These are phyloP conservation scores for Ilyonectria destructans DNA, from an alignment of 2,329 filamentous ascomycete genomes.

Conservation along the genomic window DNA sequence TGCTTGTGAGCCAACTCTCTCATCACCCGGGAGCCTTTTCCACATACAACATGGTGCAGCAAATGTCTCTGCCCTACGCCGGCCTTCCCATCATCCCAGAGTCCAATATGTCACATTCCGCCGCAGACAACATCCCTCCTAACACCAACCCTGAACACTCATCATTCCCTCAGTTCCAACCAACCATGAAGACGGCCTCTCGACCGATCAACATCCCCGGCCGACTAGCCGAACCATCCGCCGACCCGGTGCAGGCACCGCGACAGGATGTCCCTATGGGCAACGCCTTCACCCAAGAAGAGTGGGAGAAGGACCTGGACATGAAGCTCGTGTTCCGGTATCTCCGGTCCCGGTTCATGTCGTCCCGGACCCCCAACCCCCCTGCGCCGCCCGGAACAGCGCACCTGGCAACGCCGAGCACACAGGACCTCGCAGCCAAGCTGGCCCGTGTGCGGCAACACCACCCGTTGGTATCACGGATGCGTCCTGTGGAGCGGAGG, in stretches of 20 bases:
- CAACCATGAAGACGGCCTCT: conserved; percentile 60
- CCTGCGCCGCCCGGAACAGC: conserved; percentile 59
- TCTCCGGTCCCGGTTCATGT: conserved; percentile 81
- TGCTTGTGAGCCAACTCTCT: conserved; percentile 86
- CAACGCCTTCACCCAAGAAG: conserved; percentile 76
- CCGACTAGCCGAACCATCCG: conserved; percentile 42
- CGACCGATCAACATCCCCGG: conserved; percentile 58
- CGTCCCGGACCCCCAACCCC: conserved; percentile 63
- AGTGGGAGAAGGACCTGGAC: conserved; percentile 95
- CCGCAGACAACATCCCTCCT: conserved; percentile 47
- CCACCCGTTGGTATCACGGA: conserved; percentile 84
- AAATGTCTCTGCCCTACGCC: conserved; percentile 81
- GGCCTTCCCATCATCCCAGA: conserved; percentile 80
- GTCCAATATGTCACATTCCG: conserved; percentile 54
- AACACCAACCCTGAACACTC: conserved; percentile 39
- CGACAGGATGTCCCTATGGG: conserved; percentile 46
- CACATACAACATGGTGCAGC: conserved; percentile 79
- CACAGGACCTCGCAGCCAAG: conserved; percentile 80
- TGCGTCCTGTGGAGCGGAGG: conserved; percentile 67
- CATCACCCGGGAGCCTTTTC: conserved; percentile 89
- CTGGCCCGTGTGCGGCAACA: conserved; percentile 90
- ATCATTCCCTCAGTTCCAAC: conserved; percentile 61
- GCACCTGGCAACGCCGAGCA: conserved; percentile 65
- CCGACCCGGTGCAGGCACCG: conserved; percentile 41
- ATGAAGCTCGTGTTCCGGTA: conserved; percentile 94